These are phyloP conservation scores for Erodium maritimum DNA, from an alignment of 345 rosid species.

Conservation along the genomic window DNA sequence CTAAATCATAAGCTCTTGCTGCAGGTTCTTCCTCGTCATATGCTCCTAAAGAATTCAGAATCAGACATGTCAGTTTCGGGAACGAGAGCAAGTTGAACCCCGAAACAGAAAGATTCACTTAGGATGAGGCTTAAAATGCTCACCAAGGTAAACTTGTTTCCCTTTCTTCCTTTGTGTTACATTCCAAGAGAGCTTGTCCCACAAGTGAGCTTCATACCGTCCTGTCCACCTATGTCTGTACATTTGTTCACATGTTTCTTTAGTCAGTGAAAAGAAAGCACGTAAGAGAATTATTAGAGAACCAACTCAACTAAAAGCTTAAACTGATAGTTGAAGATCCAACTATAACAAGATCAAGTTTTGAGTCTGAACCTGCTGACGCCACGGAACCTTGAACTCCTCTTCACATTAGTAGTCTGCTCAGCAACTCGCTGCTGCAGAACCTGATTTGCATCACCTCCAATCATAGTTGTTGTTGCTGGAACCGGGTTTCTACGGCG, in stretches of 20 bases:
- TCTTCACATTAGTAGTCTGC: slow-evolving; percentile 29
- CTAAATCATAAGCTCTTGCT: slow-evolving; percentile 58
- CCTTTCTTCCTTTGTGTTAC: slow-evolving; percentile 57
- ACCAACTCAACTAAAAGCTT: too few relatives aligned
- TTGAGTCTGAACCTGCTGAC: slow-evolving; percentile 20
- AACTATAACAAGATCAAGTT: too few relatives aligned
- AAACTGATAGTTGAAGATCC: too few relatives aligned
- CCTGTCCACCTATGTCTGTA: slow-evolving; percentile 60
- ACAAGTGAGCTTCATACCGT: slow-evolving; percentile 54
- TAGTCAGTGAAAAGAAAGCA: slow-evolving; percentile 7
- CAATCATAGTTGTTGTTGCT: slow-evolving; percentile 4
- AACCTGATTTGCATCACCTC: slow-evolving; percentile 4
- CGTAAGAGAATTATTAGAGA: background rate
- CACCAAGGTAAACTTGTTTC: slow-evolving; percentile 57
- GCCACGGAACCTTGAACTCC: slow-evolving; percentile 63
- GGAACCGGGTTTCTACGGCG: slow-evolving; percentile 26
- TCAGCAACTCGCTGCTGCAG: slow-evolving; percentile 17
- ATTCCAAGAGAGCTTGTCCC: slow-evolving; percentile 64
- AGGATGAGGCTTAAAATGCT: slow-evolving; percentile 6
- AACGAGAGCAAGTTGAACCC: background rate
- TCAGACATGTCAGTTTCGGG: background rate
- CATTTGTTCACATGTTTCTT: slow-evolving; percentile 4
- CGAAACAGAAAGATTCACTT: background rate
- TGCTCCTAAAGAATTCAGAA: slow-evolving; percentile 30
- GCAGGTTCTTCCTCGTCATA: slow-evolving; percentile 61